Conservation (phyloP, 129 eudicot genomes). For the Artemisia tridentata region DNA sequence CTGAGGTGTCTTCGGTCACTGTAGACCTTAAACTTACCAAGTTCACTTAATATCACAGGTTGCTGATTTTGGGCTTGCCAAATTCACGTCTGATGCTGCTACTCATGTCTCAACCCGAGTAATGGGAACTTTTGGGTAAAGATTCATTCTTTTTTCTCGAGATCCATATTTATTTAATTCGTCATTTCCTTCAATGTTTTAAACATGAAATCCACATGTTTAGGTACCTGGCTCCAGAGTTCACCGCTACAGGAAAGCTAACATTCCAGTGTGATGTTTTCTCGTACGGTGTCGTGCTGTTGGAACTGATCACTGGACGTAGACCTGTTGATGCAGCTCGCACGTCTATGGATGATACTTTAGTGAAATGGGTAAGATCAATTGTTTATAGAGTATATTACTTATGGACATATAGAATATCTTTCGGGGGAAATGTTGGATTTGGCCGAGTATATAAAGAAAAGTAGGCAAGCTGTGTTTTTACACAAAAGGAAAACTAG, state of each 20-base stretch:
- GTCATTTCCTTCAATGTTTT: neutral
- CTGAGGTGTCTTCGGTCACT: too few species aligned
- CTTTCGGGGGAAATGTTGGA: neutral
- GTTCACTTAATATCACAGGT: too few species aligned
- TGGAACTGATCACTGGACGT: conserved; percentile 91
- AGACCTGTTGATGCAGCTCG: conserved; percentile 74
- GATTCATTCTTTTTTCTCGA: too few species aligned
- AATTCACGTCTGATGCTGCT: too few species aligned
- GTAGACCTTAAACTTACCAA: too few species aligned
- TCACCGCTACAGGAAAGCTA: conserved; percentile 89
- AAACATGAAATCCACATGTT: neutral
- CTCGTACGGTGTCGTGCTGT: conserved; percentile 92
- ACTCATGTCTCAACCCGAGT: too few species aligned
- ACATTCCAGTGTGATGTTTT: conserved; percentile 87
- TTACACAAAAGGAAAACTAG: neutral
- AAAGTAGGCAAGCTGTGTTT: conserved; percentile 1
- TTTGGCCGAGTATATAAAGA: neutral
- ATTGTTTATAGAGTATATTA: neutral
- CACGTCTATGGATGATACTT: conserved; percentile 83
- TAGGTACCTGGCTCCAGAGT: conserved; percentile 97
- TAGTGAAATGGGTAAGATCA: conserved; percentile 90
- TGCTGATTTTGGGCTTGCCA: too few species aligned
- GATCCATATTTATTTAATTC: too few species aligned
- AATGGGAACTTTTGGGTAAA: too few species aligned
- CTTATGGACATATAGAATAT: neutral